Evolutionary conservation across 805 yeast genomes (phyloP), one percentile per base, ranked within the genome.

Genomic region (Pichia paraexigua): DNA sequence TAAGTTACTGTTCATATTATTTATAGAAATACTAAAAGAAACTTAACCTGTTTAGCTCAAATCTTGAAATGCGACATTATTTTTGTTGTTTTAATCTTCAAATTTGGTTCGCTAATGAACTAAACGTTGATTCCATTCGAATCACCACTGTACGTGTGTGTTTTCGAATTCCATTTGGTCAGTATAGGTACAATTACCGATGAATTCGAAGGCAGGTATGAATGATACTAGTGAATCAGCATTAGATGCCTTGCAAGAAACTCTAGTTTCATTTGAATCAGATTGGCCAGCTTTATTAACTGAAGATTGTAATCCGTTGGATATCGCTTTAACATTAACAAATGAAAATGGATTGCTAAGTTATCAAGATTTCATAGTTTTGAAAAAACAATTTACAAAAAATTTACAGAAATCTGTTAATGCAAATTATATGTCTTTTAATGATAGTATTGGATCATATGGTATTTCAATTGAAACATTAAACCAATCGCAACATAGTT

Each of bases 341-440:
- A 97, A 92, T 66, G 84, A 83, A 59, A 82, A 95, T 2, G 86
- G 96, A 0, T 94, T 90, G n/a, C 84, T 83, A 60, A 79, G 83
- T 53, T 74, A 75, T 52, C 74, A 74, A 1, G 90, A 87, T 54
- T 92, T 92, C 58, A 71, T 75, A 43, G 75, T 76, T 46, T 66
- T 89, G 44, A 80, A 83, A 54, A 70, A 71, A 24, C 71, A 77
- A 49, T 76, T 91, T 13, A 78, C 82, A 17, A 63, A 63, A 18
- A 77, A 82, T 25, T 71, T 92, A 48, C 78, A 83, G 53, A 69
- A 67, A 24, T 87, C 91, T 2, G 97, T 91, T 28, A 85, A 84
- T 57, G 86, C 83, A 49, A 86, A 89, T 63, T 84, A 83, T 63
- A 91, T 87, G 63, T 83, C 88, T 1, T 90, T 92, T 69, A 90